These are phyloP conservation scores for Camellia japonica DNA, from an alignment of 148 eudicot genomes.

Conservation along the genomic window DNA sequence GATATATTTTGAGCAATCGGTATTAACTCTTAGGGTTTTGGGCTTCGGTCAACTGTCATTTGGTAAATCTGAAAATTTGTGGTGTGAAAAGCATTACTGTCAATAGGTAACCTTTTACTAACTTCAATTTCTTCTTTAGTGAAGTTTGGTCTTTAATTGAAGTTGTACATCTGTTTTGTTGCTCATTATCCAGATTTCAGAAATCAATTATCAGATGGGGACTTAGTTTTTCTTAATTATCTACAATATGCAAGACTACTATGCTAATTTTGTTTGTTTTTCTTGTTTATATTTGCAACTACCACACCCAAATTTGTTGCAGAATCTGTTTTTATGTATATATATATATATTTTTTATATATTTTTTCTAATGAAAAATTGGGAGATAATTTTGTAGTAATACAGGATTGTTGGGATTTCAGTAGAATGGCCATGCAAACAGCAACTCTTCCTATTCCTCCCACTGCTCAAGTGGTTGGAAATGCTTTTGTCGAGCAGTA, in stretches of 20 bases:
- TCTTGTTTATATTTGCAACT: background rate
- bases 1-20: background rate
- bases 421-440: conserved; percentile 40
- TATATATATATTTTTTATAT: too few relatives aligned
- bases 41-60: background rate
- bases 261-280: background rate
- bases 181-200: background rate
- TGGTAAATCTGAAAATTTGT: background rate
- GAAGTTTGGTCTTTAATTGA: background rate
- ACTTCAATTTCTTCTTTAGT: background rate
- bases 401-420: conserved; percentile 14
- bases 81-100: background rate
- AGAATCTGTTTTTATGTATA: background rate
- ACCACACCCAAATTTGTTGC: background rate
- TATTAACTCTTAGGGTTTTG: background rate
- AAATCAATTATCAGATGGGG: background rate
- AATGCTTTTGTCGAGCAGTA: conserved; percentile 82
- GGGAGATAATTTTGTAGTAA: background rate
- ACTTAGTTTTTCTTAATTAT: background rate
- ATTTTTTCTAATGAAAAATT: background rate
- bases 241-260: background rate
- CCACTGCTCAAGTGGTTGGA: conserved; percentile 58
- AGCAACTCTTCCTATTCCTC: conserved; percentile 25
- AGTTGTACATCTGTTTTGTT: background rate
- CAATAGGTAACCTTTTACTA: background rate